Base-by-base conservation (phyloP, 2,329 filamentous ascomycete species). In the Claviceps sp. region DNA sequence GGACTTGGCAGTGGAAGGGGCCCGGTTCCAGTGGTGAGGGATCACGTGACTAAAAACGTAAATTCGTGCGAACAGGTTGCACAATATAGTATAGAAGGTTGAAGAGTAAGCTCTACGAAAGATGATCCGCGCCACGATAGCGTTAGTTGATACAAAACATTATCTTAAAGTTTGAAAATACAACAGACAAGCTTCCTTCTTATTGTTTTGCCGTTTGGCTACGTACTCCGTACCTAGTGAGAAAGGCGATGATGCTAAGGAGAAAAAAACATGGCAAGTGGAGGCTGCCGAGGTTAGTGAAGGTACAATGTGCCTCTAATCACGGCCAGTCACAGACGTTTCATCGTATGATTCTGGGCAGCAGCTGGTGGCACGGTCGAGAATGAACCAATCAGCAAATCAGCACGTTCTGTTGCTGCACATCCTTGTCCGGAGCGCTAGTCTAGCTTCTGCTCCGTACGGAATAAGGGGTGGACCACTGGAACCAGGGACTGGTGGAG, bases 271-370 rank as follows among this genome's bases (percentile, higher is more conserved):
- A 43, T 52, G 44, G 45, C 45, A 26, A 47, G 45, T 47, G 50
- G 50, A 20, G 38, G 22, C 38, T 14, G 34, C 24, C 34, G 9
- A 37, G 18, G 45, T 36, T 14, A 43, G 41, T 44, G 24, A 44
- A 4, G 24, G 24, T 24, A n/a, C 18, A 18, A 18, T n/a, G 11
- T 18, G 24, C 4, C 37, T 43, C 30, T 47, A 49, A 47, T 53
- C 36, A 47, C 24, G 26, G 48, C 41, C n/a, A 22, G 34, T 22
- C 7, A 22, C 11, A 11, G 42, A 36, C 30, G 24, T 24, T 37
- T 37, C 16, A 53, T 53, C 51, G 51, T 53, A 53, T 46, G 51
- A 53, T 53, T 53, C 34, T 26, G n/a, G 22, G 43, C 47, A 40
- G 47, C 36, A 5, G 41, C 36, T 16, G 43, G 36, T 49, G 42